A percentile compares a stretch with the other conserved stretches of the same genome.
phyloP scores from a whole-genome alignment of 2,329 filamentous ascomycete species.

The Neonectria ditissima region DNA sequence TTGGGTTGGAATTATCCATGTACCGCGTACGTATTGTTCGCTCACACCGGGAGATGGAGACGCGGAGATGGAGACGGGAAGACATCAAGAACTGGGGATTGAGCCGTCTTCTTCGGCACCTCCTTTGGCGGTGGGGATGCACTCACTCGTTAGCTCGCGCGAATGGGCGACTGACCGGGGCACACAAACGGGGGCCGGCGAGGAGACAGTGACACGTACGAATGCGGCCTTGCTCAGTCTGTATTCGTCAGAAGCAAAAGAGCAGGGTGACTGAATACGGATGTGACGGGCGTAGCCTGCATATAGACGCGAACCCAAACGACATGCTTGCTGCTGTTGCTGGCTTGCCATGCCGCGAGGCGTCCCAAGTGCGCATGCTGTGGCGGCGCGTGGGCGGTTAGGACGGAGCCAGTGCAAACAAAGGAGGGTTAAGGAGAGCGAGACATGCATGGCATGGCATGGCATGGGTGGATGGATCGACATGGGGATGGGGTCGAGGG shows the following conservation, averaged over 20 bases:
- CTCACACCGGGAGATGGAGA: too few relatives aligned
- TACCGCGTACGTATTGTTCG: too few relatives aligned
- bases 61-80: not conserved
- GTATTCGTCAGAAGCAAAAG: too few relatives aligned
- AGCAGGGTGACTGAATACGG: too few relatives aligned
- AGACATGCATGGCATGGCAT: too few relatives aligned
- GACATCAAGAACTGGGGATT: too few relatives aligned
- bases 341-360: not conserved
- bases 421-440: not conserved
- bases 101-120: not conserved
- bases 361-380: not conserved
- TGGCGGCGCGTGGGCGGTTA: conserved; percentile 17
- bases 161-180: not conserved
- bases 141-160: conserved; percentile 2
- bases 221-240: not conserved
- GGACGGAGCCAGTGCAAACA: not conserved
- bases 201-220: not conserved
- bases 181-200: not conserved
- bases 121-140: not conserved
- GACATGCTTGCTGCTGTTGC: too few relatives aligned
- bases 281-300: too few relatives aligned
- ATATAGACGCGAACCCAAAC: not conserved
- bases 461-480: not conserved
- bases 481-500: not conserved
- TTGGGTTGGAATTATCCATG: too few relatives aligned